phyloP scores from a whole-genome alignment of 2,329 filamentous ascomycete genomes.

The Shiraia bambusicola region DNA sequence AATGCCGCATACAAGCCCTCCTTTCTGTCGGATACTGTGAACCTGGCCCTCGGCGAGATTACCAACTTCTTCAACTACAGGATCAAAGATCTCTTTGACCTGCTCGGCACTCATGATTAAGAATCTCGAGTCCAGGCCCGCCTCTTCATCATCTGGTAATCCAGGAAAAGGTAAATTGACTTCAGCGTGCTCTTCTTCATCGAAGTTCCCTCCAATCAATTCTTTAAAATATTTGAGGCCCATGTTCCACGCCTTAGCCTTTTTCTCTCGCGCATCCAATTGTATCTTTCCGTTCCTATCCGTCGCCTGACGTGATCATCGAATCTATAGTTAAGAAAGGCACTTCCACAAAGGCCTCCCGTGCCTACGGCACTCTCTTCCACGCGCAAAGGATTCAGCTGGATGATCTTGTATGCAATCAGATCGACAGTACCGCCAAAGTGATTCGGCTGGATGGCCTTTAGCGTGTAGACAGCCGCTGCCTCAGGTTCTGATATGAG shows the following conservation, averaged over 20 bases:
- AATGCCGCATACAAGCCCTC: conserved; percentile 60
- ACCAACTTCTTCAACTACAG: conserved; percentile 63
- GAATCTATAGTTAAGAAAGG: conserved; percentile 78
- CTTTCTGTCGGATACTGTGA: conserved; percentile 41
- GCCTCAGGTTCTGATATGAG: conserved; percentile 80
- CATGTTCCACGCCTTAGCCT: conserved; percentile 73
- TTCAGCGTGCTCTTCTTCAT: conserved; percentile 74
- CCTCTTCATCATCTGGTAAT: conserved; percentile 72
- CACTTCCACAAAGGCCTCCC: conserved; percentile 74
- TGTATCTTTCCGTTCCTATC: conserved; percentile 67
- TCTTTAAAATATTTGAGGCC: conserved; percentile 79
- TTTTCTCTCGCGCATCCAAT: conserved; percentile 74
- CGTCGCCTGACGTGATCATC: conserved; percentile 72
- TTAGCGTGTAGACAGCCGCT: conserved; percentile 76
- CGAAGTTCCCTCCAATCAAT: conserved; percentile 82
- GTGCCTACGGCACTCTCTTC: conserved; percentile 80
- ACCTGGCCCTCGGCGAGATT: conserved; percentile 49
- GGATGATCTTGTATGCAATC: conserved; percentile 80
- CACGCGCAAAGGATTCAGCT: conserved; percentile 68
- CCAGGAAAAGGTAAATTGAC: conserved; percentile 79
- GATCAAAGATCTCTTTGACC: conserved; percentile 73
- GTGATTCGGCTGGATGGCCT: conserved; percentile 75
- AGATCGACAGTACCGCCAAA: conserved; percentile 69
- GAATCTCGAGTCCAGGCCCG: conserved; percentile 74
- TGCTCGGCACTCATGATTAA: conserved; percentile 69